These are phyloP conservation scores for Uncinocarpus reesii DNA, from an alignment of 2,329 filamentous ascomycete species.

Conservation along the genomic window DNA sequence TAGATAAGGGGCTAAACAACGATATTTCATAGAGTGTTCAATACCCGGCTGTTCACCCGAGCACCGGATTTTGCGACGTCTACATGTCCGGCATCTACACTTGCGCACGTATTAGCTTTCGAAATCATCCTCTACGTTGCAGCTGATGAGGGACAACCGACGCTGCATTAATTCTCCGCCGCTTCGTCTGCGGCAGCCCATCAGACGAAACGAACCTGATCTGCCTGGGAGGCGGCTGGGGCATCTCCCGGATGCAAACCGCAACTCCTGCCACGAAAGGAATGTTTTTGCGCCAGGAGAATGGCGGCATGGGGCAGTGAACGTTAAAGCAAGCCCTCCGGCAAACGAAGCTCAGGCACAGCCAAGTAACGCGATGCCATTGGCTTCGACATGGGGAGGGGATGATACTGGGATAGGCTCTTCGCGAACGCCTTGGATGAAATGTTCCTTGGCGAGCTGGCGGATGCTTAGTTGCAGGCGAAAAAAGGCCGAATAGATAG, in stretches of 20 bases:
- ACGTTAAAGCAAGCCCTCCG: background rate
- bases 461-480: too few species aligned
- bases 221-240: constrained; percentile 24
- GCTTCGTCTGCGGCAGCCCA: constrained; percentile 68
- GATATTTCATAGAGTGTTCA: background rate
- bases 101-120: background rate
- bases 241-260: background rate
- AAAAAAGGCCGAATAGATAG: too few species aligned
- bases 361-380: background rate
- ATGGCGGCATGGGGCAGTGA: background rate
- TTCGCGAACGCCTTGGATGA: background rate
- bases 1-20: background rate
- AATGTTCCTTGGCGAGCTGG: too few species aligned
- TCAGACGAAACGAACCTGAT: constrained; percentile 76
- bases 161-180: constrained; percentile 69
- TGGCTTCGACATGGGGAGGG: background rate
- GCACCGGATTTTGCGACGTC: constrained; percentile 65
- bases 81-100: constrained; percentile 58
- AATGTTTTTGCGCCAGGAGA: background rate
- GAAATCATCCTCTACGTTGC: background rate
- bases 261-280: background rate
- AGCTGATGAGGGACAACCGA: constrained; percentile 37
- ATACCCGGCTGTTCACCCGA: constrained; percentile 58
- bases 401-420: background rate
- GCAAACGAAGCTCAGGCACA: background rate